A percentile compares a stretch with the other conserved stretches of the same genome.
These are phyloP conservation scores for Pachysandra terminalis DNA, from an alignment of 164 flowering plant species.

Conservation along the genomic window DNA sequence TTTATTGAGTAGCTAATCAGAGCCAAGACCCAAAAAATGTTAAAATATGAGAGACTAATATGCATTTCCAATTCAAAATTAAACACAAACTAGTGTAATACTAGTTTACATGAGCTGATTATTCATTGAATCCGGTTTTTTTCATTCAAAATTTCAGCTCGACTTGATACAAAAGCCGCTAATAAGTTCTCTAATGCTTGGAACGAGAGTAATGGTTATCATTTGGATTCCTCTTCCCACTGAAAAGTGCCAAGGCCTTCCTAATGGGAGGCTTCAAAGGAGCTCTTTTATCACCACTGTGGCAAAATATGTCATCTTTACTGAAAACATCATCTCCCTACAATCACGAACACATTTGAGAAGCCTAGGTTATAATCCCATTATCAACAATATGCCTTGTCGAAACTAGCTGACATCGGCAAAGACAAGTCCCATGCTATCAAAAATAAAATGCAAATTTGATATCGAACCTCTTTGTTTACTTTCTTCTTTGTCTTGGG, in stretches of 20 bases:
- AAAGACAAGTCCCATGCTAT: too few species aligned
- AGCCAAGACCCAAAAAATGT: too few species aligned
- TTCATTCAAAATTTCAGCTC: neutral
- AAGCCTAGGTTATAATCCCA: neutral
- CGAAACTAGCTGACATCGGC: too few species aligned
- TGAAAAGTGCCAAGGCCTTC: conserved; percentile 66
- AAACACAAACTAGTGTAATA: too few species aligned
- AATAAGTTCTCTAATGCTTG: conserved; percentile 24
- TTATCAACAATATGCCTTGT: too few species aligned
- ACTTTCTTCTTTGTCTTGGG: conserved; percentile 77
- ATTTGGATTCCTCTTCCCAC: conserved; percentile 78
- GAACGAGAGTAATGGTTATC: conserved; percentile 76
- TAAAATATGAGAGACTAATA: too few species aligned
- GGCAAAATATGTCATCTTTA: conserved; percentile 44
- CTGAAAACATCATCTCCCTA: conserved; percentile 56
- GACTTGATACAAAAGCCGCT: too few species aligned
- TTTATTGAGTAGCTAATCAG: too few species aligned
- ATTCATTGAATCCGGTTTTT: too few species aligned
- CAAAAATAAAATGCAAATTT: neutral
- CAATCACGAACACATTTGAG: neutral
- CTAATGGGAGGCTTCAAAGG: conserved; percentile 74
- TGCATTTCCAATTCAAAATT: too few species aligned
- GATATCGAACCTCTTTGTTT: conserved; percentile 44
- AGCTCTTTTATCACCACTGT: conserved; percentile 50
- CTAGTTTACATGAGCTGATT: too few species aligned